Conservation (phyloP, 306 rosid species). For the Trichosanthes truncata region DNA sequence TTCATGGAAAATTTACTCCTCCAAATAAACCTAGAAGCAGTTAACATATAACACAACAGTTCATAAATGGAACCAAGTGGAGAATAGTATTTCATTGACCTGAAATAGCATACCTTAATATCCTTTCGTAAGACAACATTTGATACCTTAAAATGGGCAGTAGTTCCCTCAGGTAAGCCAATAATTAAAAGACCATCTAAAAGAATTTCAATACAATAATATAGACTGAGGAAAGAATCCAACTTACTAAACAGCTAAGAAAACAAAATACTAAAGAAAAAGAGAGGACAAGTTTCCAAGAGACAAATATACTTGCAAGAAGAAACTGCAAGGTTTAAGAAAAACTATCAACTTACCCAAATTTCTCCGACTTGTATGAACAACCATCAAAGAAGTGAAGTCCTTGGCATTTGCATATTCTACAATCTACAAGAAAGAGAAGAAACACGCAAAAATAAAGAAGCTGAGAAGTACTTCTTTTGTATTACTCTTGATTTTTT, state of each 20-base stretch:
- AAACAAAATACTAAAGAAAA: neutral
- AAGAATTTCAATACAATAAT: slow-evolving; percentile 13
- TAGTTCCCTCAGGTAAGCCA: slow-evolving; percentile 78
- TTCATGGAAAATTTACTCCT: neutral
- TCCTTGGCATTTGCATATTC: slow-evolving; percentile 84
- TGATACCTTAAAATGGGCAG: slow-evolving; percentile 87
- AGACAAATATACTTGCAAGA: neutral
- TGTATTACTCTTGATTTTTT: neutral
- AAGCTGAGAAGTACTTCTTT: neutral
- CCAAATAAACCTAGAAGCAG: neutral
- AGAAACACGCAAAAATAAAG: neutral
- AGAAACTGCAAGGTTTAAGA: neutral
- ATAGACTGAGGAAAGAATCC: neutral
- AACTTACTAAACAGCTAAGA: neutral
- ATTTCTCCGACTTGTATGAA: slow-evolving; percentile 87
- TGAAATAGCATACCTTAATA: slow-evolving; percentile 44
- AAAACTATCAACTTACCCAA: slow-evolving; percentile 47
- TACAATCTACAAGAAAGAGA: slow-evolving; percentile 51
- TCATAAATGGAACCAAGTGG: neutral
- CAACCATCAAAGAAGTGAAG: slow-evolving; percentile 78
- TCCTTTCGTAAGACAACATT: slow-evolving; percentile 76
- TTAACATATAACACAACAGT: neutral
- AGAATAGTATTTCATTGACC: neutral
- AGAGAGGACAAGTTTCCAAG: neutral
- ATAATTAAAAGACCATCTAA: slow-evolving; percentile 66